Evolutionary conservation across 1,284 basidiomycete species (phyloP).

Genomic region (Chiua sp.): DNA sequence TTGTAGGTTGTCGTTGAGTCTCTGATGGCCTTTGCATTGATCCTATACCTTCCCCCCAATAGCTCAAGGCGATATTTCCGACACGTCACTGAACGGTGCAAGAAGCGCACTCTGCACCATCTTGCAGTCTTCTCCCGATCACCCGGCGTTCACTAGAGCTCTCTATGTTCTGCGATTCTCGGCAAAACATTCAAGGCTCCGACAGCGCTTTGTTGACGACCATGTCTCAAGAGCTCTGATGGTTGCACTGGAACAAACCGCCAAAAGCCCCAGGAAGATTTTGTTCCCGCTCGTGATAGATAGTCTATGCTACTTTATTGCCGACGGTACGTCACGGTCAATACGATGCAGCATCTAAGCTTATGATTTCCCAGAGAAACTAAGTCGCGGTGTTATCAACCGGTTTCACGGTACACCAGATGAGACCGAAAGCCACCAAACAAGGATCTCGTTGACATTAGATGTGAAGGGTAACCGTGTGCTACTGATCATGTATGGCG

Average conservation of each 20-base stretch:
- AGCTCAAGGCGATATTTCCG: background rate
- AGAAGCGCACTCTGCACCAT: background rate
- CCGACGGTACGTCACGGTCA: slow-evolving; percentile 5
- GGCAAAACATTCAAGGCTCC: background rate
- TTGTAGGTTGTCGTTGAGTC: background rate
- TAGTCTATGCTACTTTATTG: background rate
- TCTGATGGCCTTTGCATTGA: background rate
- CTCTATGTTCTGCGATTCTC: slow-evolving; percentile 9
- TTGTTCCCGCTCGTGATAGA: slow-evolving; percentile 9
- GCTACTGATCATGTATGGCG: background rate
- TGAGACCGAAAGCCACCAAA: background rate
- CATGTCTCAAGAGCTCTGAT: slow-evolving; percentile 1
- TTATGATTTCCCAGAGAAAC: background rate
- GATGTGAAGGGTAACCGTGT: slow-evolving; percentile 3
- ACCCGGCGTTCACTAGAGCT: background rate
- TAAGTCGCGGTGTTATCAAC: background rate
- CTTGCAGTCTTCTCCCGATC: background rate
- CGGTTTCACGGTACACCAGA: background rate
- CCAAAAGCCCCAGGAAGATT: background rate
- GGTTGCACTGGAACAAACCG: background rate
- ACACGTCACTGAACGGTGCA: background rate
- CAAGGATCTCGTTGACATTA: slow-evolving; percentile 4
- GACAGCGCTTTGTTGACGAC: background rate
- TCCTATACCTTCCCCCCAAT: background rate
- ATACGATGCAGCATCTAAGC: background rate